Base-by-base conservation (phyloP, 169 alveolate genomes). In the Cyclospora cayetanensis region DNA sequence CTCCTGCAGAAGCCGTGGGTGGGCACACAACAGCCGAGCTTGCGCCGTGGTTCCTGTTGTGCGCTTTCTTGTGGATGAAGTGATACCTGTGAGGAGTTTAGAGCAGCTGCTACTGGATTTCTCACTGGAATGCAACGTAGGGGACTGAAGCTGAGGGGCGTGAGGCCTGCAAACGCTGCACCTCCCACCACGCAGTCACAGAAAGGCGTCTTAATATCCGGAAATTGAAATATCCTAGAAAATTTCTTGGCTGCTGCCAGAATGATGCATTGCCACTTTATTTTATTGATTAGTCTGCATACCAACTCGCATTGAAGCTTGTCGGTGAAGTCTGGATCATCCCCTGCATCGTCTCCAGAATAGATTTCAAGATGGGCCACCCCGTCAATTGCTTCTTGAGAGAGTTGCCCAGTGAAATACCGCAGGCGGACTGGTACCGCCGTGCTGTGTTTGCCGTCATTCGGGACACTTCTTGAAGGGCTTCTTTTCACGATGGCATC, bases 291-390 rank as follows among this genome's bases (percentile, higher is more conserved):
- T 80, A 41, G 55, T 22, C 39, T 18, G 34, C 89, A 31, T 29
- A 80, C 89, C 74, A 80, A 35, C 89, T 80, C 89, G 89, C 89
- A 80, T 22, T 80, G 89, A 31, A 80, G 68, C 89, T 39, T 80
- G 53, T 53, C 76, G 76, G 89, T 74, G 72, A 80, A 27, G 74
- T 80, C 89, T 34, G 89, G 89, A n/a, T 80, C 89, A 18, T 18
- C 76, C 35, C 89, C 39, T 80, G 39, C 52, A 63, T 52, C 42
- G 29, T 80, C 89, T 50, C 41, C 46, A 52, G 55, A 34, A 22
- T 52, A 53, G 39, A 80, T 80, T 41, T 80, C 89, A 42, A 80
- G 89, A 80, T 80, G 89, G 20, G 89, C 89, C 89, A 80, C 89
- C 43, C 89, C 89, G 76, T 80, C 72, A 27, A 80, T 80, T 34